A percentile compares a stretch with the other conserved stretches of the same genome.
Evolutionary conservation across 2,329 filamentous ascomycete genomes (phyloP).

Genomic region (Clonostachys solani): DNA sequence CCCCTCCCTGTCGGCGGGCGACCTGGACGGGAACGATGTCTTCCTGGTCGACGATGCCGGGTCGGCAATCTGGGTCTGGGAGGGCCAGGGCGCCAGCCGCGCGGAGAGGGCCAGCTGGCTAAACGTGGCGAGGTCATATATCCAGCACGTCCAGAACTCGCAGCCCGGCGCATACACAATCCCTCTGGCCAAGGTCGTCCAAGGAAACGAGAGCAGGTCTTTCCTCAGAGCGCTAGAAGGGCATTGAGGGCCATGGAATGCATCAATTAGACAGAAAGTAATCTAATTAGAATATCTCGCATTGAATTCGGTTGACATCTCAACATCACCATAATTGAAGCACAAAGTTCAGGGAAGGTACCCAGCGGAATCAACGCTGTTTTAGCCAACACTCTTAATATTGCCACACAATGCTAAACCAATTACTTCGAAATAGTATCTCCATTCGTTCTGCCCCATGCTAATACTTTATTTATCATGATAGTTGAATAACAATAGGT

Average conservation of each 20-base stretch:
- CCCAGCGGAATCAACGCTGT: no score
- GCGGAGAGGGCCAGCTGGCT: conserved; percentile 59
- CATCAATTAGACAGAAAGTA: background rate
- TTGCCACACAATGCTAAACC: no score
- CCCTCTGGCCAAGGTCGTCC: conserved; percentile 51
- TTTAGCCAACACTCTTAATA: no score
- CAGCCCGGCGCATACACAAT: conserved; percentile 32
- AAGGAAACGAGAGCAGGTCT: conserved; percentile 49
- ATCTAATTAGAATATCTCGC: no score
- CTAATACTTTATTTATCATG: no score
- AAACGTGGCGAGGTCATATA: conserved; percentile 51
- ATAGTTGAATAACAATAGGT: no score
- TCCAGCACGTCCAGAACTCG: conserved; percentile 32
- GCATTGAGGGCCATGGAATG: background rate
- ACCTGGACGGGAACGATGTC: conserved; percentile 56
- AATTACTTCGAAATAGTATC: no score
- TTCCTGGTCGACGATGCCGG: conserved; percentile 59
- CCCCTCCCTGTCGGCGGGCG: conserved; percentile 31
- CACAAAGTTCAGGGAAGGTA: no score
- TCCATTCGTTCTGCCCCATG: no score
- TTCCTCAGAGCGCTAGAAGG: conserved; percentile 43
- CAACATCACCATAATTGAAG: no score
- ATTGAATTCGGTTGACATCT: no score
- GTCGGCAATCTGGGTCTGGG: conserved; percentile 61
- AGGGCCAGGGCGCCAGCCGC: conserved; percentile 52